These are phyloP conservation scores for Tardiomyces depauwii DNA, from an alignment of 1,139 yeast genomes.

Conservation along the genomic window DNA sequence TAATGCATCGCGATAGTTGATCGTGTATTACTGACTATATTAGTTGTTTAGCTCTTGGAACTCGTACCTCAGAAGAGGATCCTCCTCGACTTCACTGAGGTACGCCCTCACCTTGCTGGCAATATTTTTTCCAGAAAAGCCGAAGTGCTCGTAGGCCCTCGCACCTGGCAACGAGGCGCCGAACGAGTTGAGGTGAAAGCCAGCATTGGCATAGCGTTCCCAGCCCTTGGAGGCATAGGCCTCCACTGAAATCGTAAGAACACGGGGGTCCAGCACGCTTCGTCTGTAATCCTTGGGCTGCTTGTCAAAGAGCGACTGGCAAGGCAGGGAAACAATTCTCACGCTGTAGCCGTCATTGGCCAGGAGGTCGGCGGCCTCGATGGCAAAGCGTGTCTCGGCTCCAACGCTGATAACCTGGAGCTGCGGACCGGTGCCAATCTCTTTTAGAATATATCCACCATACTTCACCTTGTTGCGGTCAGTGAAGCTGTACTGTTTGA, in stretches of 20 bases:
- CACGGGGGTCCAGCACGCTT: conserved; percentile 18
- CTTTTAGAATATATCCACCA: conserved; percentile 24
- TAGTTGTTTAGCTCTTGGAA: too few species aligned
- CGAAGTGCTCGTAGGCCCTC: conserved; percentile 25
- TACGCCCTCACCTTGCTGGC: not conserved
- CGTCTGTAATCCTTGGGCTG: conserved; percentile 22
- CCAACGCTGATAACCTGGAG: conserved; percentile 25
- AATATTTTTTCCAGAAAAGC: conserved; percentile 21
- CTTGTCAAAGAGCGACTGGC: conserved; percentile 21
- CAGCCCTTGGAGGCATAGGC: conserved; percentile 29
- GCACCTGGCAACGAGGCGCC: conserved; percentile 9
- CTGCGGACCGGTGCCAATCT: conserved; percentile 12
- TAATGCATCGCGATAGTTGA: too few species aligned
- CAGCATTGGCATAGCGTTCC: conserved; percentile 30
- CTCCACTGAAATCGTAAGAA: conserved; percentile 24
- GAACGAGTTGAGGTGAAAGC: conserved; percentile 16
- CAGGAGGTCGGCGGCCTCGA: conserved; percentile 23
- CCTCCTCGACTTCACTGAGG: too few species aligned
- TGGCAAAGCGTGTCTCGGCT: conserved; percentile 24
- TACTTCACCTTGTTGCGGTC: conserved; percentile 15
- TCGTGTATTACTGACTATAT: too few species aligned
- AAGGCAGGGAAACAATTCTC: conserved; percentile 27
- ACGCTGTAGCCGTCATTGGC: conserved; percentile 17
- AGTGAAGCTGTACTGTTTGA: conserved; percentile 20
- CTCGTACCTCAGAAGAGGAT: too few species aligned